Conservation (phyloP, 148 eudicot genomes). For the Polygonum aviculare region DNA sequence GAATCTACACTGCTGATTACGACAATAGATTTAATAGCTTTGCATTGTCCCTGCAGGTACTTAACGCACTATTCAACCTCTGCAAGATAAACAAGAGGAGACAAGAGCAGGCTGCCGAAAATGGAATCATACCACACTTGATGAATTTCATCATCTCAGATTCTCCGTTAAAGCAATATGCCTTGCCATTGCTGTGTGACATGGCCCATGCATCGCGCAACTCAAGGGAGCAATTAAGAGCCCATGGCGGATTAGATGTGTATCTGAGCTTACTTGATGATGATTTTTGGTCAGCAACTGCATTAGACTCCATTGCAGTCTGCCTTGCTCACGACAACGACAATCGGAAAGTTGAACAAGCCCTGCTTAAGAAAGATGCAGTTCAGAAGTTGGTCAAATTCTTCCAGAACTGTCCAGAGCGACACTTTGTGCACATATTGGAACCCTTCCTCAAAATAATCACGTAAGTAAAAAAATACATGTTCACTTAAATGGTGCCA, state of each 20-base stretch:
- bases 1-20: neutral
- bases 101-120: constrained; percentile 99
- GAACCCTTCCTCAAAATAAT: constrained; percentile 97
- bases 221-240: constrained; percentile 90
- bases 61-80: constrained; percentile 87
- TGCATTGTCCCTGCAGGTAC: constrained; percentile 47
- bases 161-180: constrained; percentile 87
- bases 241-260: constrained; percentile 97
- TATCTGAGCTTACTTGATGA: constrained; percentile 92
- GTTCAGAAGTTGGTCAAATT: constrained; percentile 87
- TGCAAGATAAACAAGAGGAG: constrained; percentile 98
- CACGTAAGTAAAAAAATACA: constrained; percentile 44
- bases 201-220: constrained; percentile 99
- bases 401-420: constrained; percentile 86
- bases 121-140: constrained; percentile 95
- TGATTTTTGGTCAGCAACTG: constrained; percentile 87
- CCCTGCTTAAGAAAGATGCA: constrained; percentile 90
- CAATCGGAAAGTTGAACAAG: constrained; percentile 91
- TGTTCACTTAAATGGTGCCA: neutral
- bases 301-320: constrained; percentile 91
- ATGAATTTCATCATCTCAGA: constrained; percentile 84
- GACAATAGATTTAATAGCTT: neutral
- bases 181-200: constrained; percentile 87
- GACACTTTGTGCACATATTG: constrained; percentile 82
- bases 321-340: constrained; percentile 98